These are phyloP conservation scores for Phytophthora multivora DNA, from an alignment of 352 stramenopile species.

Conservation along the genomic window DNA sequence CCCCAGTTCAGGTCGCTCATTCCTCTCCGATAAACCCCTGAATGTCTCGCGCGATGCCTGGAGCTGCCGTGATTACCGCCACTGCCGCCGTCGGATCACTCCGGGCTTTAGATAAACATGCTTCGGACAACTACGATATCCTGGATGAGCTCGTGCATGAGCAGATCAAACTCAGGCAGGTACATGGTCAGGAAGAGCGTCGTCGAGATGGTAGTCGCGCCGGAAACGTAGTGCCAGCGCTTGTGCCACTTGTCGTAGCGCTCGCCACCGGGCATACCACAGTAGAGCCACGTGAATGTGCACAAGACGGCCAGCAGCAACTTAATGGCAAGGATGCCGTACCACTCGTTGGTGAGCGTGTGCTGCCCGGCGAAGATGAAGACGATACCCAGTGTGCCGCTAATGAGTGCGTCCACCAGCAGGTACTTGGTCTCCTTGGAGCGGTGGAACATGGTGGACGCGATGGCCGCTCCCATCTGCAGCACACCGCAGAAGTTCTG, in stretches of 20 bases:
- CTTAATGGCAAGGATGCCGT: conserved; percentile 76
- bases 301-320: conserved; percentile 55
- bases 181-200: conserved; percentile 79
- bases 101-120: conserved; percentile 46
- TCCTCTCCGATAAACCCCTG: neutral
- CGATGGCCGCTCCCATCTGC: conserved; percentile 70
- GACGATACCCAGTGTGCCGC: conserved; percentile 67
- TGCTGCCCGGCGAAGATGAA: conserved; percentile 74
- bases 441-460: conserved; percentile 81
- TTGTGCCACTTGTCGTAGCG: conserved; percentile 85
- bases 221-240: conserved; percentile 85
- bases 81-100: conserved; percentile 8
- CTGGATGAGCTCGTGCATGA: conserved; percentile 77
- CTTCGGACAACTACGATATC: conserved; percentile 54
- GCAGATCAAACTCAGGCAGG: conserved; percentile 78
- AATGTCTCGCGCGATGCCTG: neutral
- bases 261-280: conserved; percentile 66
- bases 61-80: neutral
- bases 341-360: conserved; percentile 75
- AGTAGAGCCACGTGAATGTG: conserved; percentile 85
- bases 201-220: conserved; percentile 73
- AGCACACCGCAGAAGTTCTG: conserved; percentile 79
- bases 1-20: neutral
- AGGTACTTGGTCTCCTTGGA: conserved; percentile 87
- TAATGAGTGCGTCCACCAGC: conserved; percentile 78